Evolutionary conservation across 2,329 filamentous ascomycete genomes (phyloP).

Genomic region (Arthrobotrys sphaeroides): DNA sequence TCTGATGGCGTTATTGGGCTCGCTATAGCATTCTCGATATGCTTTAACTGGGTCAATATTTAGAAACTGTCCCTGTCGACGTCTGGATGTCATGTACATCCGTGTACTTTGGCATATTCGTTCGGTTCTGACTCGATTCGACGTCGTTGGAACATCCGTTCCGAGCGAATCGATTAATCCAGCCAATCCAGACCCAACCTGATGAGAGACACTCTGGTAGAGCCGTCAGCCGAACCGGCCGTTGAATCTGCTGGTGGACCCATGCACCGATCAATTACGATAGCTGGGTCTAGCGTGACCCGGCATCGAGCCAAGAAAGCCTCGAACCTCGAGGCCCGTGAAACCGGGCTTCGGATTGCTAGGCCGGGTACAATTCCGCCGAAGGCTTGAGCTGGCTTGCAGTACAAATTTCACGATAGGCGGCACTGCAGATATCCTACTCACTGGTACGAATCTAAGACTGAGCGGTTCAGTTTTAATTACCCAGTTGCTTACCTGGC

Average conservation of each 20-base stretch:
- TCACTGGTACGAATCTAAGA: neutral
- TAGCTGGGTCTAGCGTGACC: neutral
- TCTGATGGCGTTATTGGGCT: conserved; percentile 24
- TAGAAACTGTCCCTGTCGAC: conserved; percentile 28
- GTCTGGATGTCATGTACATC: neutral
- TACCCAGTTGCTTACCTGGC: neutral
- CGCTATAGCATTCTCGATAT: conserved; percentile 25
- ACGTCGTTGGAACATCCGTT: neutral
- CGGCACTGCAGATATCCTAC: neutral
- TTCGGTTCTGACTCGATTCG: neutral
- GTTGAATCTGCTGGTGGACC: too few relatives aligned
- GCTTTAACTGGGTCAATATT: conserved; percentile 17
- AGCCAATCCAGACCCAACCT: neutral
- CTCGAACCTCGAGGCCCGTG: conserved; percentile 18
- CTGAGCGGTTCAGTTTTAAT: neutral
- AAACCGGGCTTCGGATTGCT: neutral
- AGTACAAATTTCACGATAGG: conserved; percentile 3
- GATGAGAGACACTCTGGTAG: neutral
- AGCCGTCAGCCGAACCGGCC: too few relatives aligned
- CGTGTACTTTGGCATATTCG: neutral
- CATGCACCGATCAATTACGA: neutral
- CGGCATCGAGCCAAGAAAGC: conserved; percentile 2
- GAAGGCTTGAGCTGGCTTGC: conserved; percentile 5
- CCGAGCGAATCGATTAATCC: neutral
- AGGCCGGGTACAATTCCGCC: conserved; percentile 30